Percentiles rank a stretch among this genome's conserved stretches.
These are phyloP conservation scores for Leishmania tropica DNA, from an alignment of 208 protist genomes.

Conservation along the genomic window DNA sequence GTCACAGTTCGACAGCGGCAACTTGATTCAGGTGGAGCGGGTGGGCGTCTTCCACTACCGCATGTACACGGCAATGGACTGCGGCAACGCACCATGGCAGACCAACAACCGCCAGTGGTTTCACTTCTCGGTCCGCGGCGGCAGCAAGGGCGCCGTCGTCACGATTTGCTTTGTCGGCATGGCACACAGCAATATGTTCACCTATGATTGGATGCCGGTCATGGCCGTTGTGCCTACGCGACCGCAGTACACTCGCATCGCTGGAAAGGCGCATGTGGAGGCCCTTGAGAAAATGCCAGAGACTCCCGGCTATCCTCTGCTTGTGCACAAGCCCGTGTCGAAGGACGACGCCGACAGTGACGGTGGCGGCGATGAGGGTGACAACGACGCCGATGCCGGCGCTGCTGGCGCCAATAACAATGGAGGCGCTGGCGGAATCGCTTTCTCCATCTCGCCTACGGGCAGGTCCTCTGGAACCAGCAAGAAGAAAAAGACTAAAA, in stretches of 20 bases:
- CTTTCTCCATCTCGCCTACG: slow-evolving; percentile 21
- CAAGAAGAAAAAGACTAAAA: slow-evolving; percentile 56
- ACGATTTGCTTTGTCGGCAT: slow-evolving; percentile 79
- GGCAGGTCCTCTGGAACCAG: slow-evolving; percentile 25
- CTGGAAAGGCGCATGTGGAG: slow-evolving; percentile 63
- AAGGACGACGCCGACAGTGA: slow-evolving; percentile 28
- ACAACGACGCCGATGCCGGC: slow-evolving; percentile 25
- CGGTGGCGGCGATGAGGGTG: slow-evolving; percentile 35
- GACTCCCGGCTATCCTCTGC: slow-evolving; percentile 75
- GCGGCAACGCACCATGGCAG: slow-evolving; percentile 76
- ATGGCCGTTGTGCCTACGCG: slow-evolving; percentile 51
- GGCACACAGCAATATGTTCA: slow-evolving; percentile 89
- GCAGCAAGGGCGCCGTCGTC: slow-evolving; percentile 53
- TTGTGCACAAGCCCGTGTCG: slow-evolving; percentile 48
- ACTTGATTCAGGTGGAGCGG: slow-evolving; percentile 89
- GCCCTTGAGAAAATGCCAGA: slow-evolving; percentile 69
- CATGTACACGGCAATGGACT: slow-evolving; percentile 86
- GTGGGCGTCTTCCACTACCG: slow-evolving; percentile 65
- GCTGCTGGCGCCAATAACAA: not conserved
- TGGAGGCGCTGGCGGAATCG: slow-evolving; percentile 20
- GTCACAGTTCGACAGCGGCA: slow-evolving; percentile 92
- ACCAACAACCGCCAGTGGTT: slow-evolving; percentile 94
- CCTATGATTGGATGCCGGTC: slow-evolving; percentile 85
- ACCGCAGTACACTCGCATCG: slow-evolving; percentile 68
- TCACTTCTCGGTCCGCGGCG: slow-evolving; percentile 90